Evolutionary conservation across 495 filamentous ascomycete genomes (phyloP).

Genomic region (Penicillium angulare): DNA sequence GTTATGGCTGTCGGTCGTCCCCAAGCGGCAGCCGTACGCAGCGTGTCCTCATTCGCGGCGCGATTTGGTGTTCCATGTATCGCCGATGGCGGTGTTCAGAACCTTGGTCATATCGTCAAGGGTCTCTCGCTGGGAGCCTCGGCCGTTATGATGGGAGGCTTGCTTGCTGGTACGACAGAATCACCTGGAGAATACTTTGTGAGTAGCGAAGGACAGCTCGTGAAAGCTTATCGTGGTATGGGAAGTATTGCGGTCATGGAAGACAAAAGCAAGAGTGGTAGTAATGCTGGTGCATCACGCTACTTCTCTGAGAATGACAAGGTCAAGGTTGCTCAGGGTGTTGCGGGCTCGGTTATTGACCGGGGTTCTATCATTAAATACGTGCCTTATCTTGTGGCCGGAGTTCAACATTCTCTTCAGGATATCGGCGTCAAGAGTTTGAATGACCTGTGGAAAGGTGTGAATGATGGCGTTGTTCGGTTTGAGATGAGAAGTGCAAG

Average conservation of each 20-base stretch:
- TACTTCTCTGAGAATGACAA: slow-evolving; percentile 98
- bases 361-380: slow-evolving; percentile 87
- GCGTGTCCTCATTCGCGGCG: slow-evolving; percentile 81
- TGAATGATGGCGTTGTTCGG: slow-evolving; percentile 72
- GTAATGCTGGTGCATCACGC: slow-evolving; percentile 92
- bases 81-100: slow-evolving; percentile 96
- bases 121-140: slow-evolving; percentile 90
- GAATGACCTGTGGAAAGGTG: slow-evolving; percentile 69
- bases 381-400: slow-evolving; percentile 89
- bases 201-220: slow-evolving; percentile 89
- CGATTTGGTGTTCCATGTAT: slow-evolving; percentile 97
- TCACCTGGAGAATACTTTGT: slow-evolving; percentile 97
- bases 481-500: slow-evolving; percentile 94
- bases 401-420: slow-evolving; percentile 95
- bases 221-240: slow-evolving; percentile 99
- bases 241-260: slow-evolving; percentile 99
- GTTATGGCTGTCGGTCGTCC: slow-evolving; percentile 98
- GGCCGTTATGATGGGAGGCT: slow-evolving; percentile 98
- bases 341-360: slow-evolving; percentile 73
- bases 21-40: slow-evolving; percentile 88
- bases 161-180: slow-evolving; percentile 95
- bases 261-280: slow-evolving; percentile 87
- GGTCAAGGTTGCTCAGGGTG: slow-evolving; percentile 94
- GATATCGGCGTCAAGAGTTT: slow-evolving; percentile 87
- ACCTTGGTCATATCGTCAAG: slow-evolving; percentile 98